phyloP scores from a whole-genome alignment of 768 basidiomycete genomes.

The Termitomyces eurrhizus region DNA sequence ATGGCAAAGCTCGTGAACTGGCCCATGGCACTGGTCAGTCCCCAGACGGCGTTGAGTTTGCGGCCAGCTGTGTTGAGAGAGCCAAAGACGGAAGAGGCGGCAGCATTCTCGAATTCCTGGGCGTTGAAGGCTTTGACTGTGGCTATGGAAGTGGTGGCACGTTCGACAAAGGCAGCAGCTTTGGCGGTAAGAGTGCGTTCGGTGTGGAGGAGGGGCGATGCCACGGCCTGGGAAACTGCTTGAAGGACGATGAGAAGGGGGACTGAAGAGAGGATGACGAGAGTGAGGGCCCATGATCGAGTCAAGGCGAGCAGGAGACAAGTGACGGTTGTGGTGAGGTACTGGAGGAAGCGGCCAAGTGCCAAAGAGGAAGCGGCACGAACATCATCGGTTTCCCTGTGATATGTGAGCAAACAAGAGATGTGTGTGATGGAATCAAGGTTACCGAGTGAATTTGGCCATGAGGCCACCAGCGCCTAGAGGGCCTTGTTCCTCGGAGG shows the following conservation, averaged over 20 bases:
- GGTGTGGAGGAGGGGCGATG: conserved; percentile 57
- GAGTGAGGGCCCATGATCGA: conserved; percentile 78
- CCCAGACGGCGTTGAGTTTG: conserved; percentile 71
- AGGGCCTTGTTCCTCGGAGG: conserved; percentile 40
- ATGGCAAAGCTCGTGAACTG: conserved; percentile 87
- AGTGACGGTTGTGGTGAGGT: conserved; percentile 73
- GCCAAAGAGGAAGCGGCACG: conserved; percentile 80
- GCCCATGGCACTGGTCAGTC: conserved; percentile 55
- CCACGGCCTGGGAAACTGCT: conserved; percentile 64
- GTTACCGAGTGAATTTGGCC: conserved; percentile 85
- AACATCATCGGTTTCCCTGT: conserved; percentile 92
- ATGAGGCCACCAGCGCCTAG: conserved; percentile 87
- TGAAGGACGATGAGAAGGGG: conserved; percentile 80
- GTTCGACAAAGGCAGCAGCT: conserved; percentile 79
- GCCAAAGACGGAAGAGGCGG: conserved; percentile 40
- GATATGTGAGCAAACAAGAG: neutral
- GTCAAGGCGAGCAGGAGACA: conserved; percentile 80
- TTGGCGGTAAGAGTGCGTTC: conserved; percentile 66
- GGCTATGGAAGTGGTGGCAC: conserved; percentile 69
- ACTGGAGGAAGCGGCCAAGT: conserved; percentile 74
- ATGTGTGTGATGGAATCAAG: neutral
- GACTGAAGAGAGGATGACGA: conserved; percentile 89
- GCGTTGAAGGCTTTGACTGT: conserved; percentile 96
- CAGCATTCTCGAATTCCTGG: conserved; percentile 40
- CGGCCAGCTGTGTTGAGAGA: conserved; percentile 43